Conservation (phyloP, 2,329 filamentous ascomycete genomes). For the Ascochyta fabae region DNA sequence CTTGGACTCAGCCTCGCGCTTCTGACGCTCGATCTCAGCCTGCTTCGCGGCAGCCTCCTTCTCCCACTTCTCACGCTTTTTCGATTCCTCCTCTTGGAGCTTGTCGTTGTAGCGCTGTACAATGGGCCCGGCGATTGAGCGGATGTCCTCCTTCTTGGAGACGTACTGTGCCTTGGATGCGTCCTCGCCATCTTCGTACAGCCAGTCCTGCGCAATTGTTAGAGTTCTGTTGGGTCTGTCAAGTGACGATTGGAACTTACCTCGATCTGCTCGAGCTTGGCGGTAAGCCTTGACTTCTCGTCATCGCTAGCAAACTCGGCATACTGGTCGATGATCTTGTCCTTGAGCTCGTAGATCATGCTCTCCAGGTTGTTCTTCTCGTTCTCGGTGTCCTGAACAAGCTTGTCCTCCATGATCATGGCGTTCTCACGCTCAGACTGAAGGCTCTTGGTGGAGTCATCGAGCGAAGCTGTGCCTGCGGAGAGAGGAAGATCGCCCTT, state of each 20-base stretch:
- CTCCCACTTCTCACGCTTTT: constrained; percentile 70
- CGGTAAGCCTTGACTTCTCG: constrained; percentile 85
- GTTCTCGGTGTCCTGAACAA: constrained; percentile 96
- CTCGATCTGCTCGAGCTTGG: constrained; percentile 84
- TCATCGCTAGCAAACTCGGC: constrained; percentile 87
- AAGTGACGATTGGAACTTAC: constrained; percentile 61
- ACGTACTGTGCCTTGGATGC: constrained; percentile 92
- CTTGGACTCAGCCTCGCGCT: constrained; percentile 75
- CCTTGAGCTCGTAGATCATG: constrained; percentile 94
- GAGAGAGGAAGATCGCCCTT: constrained; percentile 94
- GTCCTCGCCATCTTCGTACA: constrained; percentile 97
- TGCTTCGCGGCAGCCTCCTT: constrained; percentile 67
- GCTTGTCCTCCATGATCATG: constrained; percentile 98
- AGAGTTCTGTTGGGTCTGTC: constrained; percentile 5
- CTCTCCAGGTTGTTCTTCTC: constrained; percentile 99
- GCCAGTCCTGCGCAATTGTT: constrained; percentile 76
- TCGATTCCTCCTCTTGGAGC: constrained; percentile 83
- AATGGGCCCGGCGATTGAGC: constrained; percentile 86
- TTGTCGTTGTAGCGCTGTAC: constrained; percentile 96
- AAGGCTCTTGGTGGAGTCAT: constrained; percentile 69
- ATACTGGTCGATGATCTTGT: constrained; percentile 93
- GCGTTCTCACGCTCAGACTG: constrained; percentile 80
- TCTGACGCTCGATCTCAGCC: constrained; percentile 74
- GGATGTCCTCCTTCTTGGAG: constrained; percentile 95
- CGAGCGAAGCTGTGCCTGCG: constrained; percentile 80